Percentiles rank a stretch among this genome's conserved stretches.
Conservation (phyloP, 352 stramenopile species). For the Pythium brassicae region DNA sequence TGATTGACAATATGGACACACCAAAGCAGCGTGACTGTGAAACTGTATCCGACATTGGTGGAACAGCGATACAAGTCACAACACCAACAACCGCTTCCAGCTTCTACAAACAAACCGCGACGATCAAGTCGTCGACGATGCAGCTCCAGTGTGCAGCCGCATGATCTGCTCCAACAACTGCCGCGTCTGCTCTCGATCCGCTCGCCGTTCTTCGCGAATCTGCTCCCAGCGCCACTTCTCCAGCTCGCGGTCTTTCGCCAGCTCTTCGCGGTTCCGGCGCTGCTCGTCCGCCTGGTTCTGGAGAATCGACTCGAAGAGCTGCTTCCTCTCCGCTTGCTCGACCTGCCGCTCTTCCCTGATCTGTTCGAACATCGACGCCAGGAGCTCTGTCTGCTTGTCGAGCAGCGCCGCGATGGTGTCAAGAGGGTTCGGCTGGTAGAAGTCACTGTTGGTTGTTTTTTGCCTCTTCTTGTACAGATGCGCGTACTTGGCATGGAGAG, state of each 20-base stretch:
- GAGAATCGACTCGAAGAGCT: not conserved
- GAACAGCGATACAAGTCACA: too few relatives aligned
- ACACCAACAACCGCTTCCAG: too few relatives aligned
- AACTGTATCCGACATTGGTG: too few relatives aligned
- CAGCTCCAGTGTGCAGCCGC: not conserved
- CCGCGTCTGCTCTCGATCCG: not conserved
- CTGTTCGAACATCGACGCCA: slow-evolving; percentile 1
- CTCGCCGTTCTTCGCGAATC: not conserved
- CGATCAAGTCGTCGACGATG: not conserved
- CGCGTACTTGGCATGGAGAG: not conserved
- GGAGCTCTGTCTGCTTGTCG: not conserved
- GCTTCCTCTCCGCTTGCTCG: not conserved
- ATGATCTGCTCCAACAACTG: not conserved
- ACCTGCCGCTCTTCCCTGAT: not conserved
- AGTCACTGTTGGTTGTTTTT: too few relatives aligned
- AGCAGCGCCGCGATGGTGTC: not conserved
- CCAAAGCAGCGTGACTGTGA: too few relatives aligned
- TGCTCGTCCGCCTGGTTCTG: not conserved
- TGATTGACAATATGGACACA: too few relatives aligned
- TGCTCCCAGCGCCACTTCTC: not conserved
- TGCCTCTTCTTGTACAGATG: not conserved
- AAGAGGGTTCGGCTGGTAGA: not conserved
- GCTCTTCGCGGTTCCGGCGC: slow-evolving; percentile 1
- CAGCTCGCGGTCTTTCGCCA: not conserved
- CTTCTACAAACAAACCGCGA: too few relatives aligned